phyloP scores from a whole-genome alignment of 768 basidiomycete genomes.

The Tricholoma sp. region DNA sequence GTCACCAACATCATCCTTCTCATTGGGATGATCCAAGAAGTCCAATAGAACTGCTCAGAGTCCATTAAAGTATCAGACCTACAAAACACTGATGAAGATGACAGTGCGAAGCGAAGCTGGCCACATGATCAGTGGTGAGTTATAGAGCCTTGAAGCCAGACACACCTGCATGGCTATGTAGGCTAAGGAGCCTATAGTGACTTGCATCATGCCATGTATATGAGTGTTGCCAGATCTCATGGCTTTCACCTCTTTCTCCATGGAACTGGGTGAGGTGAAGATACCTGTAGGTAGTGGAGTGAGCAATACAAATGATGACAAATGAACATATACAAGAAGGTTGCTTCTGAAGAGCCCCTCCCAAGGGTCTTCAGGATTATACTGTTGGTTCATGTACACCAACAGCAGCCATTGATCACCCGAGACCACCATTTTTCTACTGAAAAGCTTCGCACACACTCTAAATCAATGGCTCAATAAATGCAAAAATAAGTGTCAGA shows the following conservation, averaged over 20 bases:
- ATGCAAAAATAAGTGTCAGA: background rate
- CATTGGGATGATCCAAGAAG: background rate
- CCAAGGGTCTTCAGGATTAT: slow-evolving; percentile 21
- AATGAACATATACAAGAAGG: slow-evolving; percentile 11
- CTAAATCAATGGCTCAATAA: slow-evolving; percentile 1
- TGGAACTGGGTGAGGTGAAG: slow-evolving; percentile 1
- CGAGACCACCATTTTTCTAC: slow-evolving; percentile 9
- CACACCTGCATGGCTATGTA: slow-evolving; percentile 8
- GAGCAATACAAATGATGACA: background rate
- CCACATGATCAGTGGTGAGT: background rate
- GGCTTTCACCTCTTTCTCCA: slow-evolving; percentile 2
- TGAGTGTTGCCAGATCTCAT: slow-evolving; percentile 1
- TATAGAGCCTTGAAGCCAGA: background rate
- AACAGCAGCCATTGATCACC: slow-evolving; percentile 23
- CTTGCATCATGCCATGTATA: slow-evolving; percentile 12
- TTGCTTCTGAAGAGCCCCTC: slow-evolving; percentile 18
- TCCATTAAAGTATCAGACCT: slow-evolving; percentile 2
- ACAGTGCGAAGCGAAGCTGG: slow-evolving; percentile 5
- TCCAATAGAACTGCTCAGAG: slow-evolving; percentile 2
- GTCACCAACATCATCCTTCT: background rate
- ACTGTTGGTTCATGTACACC: slow-evolving; percentile 16
- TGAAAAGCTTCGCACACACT: slow-evolving; percentile 3
- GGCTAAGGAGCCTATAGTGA: slow-evolving; percentile 4
- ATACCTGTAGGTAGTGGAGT: background rate
- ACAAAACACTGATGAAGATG: slow-evolving; percentile 1